Evolutionary conservation across 805 yeast species (phyloP).

Genomic region (Saccharomycopsis fibuligera): DNA sequence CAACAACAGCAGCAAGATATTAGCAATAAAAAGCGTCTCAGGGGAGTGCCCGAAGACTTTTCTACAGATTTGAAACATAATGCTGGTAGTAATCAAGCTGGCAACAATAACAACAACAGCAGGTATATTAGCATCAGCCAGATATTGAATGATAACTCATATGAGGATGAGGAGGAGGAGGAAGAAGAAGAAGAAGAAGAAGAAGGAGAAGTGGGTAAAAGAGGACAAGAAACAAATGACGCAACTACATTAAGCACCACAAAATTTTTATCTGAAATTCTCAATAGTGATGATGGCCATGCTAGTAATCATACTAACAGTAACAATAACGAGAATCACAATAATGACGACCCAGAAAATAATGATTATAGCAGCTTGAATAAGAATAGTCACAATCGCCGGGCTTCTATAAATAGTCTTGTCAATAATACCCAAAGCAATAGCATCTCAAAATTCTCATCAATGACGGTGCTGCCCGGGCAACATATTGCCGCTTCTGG

Average conservation of each 20-base stretch:
- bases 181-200: conserved; percentile 3
- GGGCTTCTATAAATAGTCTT: too few species aligned
- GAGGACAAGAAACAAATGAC: not conserved
- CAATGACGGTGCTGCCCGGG: too few species aligned
- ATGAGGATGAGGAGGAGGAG: not conserved
- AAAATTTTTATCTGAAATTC: too few species aligned
- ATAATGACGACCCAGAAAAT: not conserved
- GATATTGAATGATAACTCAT: conserved; percentile 1
- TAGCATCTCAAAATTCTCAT: too few species aligned
- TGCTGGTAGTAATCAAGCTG: not conserved
- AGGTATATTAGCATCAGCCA: conserved; percentile 2
- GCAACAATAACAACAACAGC: not conserved
- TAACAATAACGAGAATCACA: not conserved
- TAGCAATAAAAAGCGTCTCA: too few species aligned
- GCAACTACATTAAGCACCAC: too few species aligned
- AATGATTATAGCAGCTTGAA: not conserved
- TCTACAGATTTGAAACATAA: not conserved
- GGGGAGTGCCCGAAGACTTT: too few species aligned
- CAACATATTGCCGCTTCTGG: too few species aligned
- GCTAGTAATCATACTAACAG: too few species aligned
- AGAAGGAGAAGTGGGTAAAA: not conserved
- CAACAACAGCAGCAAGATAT: not conserved
- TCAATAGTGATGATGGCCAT: too few species aligned
- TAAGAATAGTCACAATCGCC: not conserved
- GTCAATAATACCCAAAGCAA: too few species aligned